Evolutionary conservation across 495 filamentous ascomycete species (phyloP).

Genomic region (Lophiostoma macrostomum): DNA sequence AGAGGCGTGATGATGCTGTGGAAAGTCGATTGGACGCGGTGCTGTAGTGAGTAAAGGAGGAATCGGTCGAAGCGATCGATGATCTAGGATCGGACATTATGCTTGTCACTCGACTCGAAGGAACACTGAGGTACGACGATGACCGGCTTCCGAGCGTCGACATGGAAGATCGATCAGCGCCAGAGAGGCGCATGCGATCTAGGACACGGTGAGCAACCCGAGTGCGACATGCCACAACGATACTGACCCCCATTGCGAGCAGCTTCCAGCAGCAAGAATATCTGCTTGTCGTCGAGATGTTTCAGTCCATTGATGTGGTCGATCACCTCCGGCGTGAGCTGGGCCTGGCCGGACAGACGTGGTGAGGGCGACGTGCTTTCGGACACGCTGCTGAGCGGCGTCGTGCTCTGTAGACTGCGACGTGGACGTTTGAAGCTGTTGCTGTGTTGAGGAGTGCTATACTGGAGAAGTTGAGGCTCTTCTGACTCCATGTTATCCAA

Average conservation of each 20-base stretch:
- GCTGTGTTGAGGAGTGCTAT: conserved; percentile 19
- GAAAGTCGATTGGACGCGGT: conserved; percentile 24
- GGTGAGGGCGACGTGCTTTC: conserved; percentile 33
- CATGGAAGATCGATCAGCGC: conserved; percentile 28
- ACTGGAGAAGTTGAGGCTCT: conserved; percentile 29
- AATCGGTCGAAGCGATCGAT: conserved; percentile 30
- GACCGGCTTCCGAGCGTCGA: conserved; percentile 28
- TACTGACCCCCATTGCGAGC: conserved; percentile 31
- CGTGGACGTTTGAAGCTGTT: conserved; percentile 31
- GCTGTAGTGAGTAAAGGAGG: conserved; percentile 23
- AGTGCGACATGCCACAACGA: background rate
- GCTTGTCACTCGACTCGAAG: conserved; percentile 32
- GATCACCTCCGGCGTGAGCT: conserved; percentile 29
- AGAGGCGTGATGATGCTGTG: conserved; percentile 31
- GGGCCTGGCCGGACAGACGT: conserved; percentile 18
- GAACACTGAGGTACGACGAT: conserved; percentile 31
- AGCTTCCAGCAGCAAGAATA: conserved; percentile 27
- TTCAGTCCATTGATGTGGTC: conserved; percentile 32
- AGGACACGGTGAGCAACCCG: background rate
- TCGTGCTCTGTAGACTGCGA: conserved; percentile 31
- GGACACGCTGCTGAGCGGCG: conserved; percentile 28
- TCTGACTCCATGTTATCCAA: conserved; percentile 31
- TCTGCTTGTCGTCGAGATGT: conserved; percentile 33
- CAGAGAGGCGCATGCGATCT: conserved; percentile 27
- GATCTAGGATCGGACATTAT: conserved; percentile 29